A percentile compares a stretch with the other conserved stretches of the same genome.
phyloP scores from a whole-genome alignment of 2,329 filamentous ascomycete species.

The Diaporthe sp. region DNA sequence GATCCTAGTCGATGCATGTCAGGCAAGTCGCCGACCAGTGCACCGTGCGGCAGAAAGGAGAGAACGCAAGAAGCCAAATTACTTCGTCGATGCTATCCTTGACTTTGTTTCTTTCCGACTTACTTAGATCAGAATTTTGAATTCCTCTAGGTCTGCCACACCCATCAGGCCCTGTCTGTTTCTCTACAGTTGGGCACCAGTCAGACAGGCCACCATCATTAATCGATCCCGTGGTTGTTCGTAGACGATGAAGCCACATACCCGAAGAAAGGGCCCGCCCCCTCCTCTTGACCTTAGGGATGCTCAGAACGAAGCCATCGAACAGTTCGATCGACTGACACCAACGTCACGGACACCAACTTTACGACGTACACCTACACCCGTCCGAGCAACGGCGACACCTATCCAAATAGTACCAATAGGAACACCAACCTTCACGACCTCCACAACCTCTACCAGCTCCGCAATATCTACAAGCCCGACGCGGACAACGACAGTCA shows the following conservation, averaged over 20 bases:
- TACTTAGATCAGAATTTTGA: not conserved
- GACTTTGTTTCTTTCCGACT: not conserved
- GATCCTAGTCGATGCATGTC: not conserved
- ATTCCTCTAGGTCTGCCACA: not conserved
- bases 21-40: not conserved
- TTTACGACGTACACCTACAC: not conserved
- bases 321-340: not conserved
- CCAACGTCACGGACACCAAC: constrained; percentile 8
- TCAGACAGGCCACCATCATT: not conserved
- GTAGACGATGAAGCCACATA: not conserved
- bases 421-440: not conserved
- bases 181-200: not conserved
- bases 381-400: not conserved
- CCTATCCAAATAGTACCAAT: not conserved
- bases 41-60: not conserved
- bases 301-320: not conserved
- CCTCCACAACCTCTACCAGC: not conserved
- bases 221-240: not conserved
- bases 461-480: not conserved
- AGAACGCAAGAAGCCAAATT: not conserved
- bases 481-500: not conserved
- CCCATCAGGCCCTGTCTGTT: not conserved
- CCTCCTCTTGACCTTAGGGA: not conserved
- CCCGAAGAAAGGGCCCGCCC: not conserved
- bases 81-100: not conserved